These are phyloP conservation scores for Chrysoporthe deuterocubensis DNA, from an alignment of 2,329 filamentous ascomycete genomes.

Conservation along the genomic window DNA sequence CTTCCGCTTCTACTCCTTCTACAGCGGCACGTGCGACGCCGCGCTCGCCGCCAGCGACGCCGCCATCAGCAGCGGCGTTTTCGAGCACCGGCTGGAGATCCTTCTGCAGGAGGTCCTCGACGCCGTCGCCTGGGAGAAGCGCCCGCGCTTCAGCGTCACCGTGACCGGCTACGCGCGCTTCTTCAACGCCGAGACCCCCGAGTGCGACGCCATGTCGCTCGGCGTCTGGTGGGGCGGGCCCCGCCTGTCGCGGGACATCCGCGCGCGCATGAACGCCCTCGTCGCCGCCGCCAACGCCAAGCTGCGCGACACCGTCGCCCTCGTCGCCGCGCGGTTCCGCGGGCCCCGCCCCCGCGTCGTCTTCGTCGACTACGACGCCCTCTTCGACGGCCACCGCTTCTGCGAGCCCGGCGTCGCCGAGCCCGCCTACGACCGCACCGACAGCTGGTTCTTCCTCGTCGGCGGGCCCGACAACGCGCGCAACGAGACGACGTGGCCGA, in stretches of 20 bases:
- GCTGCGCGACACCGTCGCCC: slow-evolving; percentile 41
- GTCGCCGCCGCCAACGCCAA: slow-evolving; percentile 48
- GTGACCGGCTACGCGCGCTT: slow-evolving; percentile 54
- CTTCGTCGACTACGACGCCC: slow-evolving; percentile 50
- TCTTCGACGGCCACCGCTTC: slow-evolving; percentile 51
- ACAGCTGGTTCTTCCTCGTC: slow-evolving; percentile 55
- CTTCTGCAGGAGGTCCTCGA: slow-evolving; percentile 50
- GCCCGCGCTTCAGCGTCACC: slow-evolving; percentile 47
- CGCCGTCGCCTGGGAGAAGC: slow-evolving; percentile 48
- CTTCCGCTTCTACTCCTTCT: slow-evolving; percentile 54
- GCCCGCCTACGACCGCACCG: slow-evolving; percentile 47
- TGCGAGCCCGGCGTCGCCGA: slow-evolving; percentile 41
- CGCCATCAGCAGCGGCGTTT: slow-evolving; percentile 40
- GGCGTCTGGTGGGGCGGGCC: slow-evolving; percentile 52
- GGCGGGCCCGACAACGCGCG: slow-evolving; percentile 47
- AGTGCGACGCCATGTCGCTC: slow-evolving; percentile 49
- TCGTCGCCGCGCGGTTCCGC: slow-evolving; percentile 44
- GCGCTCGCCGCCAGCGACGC: slow-evolving; percentile 43
- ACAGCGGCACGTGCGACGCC: slow-evolving; percentile 49
- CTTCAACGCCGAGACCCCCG: slow-evolving; percentile 49
- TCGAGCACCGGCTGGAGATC: slow-evolving; percentile 45
- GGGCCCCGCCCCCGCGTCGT: slow-evolving; percentile 39
- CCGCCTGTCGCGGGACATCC: slow-evolving; percentile 44
- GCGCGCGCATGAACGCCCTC: slow-evolving; percentile 49
- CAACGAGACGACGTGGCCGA: slow-evolving; percentile 31